A percentile compares a stretch with the other conserved stretches of the same genome.
phyloP scores from a whole-genome alignment of 805 yeast genomes.

The Kuraishia hungarica region DNA sequence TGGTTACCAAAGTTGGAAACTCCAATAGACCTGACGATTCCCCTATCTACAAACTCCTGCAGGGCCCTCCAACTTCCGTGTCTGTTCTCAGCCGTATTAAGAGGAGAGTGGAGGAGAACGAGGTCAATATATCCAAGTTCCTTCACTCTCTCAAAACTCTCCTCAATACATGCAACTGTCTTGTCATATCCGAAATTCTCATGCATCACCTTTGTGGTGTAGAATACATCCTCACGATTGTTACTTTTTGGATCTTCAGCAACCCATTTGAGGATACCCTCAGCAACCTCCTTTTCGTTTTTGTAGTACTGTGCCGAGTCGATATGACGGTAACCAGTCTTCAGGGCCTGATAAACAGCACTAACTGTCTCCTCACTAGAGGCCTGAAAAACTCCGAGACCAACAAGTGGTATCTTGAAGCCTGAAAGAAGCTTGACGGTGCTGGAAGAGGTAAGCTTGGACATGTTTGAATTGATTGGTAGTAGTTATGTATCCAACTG shows the following conservation, averaged over 20 bases:
- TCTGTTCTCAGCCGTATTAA: slow-evolving; percentile 28
- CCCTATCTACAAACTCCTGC: slow-evolving; percentile 44
- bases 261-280: slow-evolving; percentile 45
- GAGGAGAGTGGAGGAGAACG: slow-evolving; percentile 46
- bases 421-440: slow-evolving; percentile 38
- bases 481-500: background rate
- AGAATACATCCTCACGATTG: slow-evolving; percentile 29
- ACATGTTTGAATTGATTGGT: background rate
- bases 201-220: slow-evolving; percentile 28
- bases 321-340: slow-evolving; percentile 58
- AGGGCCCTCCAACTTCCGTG: slow-evolving; percentile 46
- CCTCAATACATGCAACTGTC: slow-evolving; percentile 32
- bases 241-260: slow-evolving; percentile 31
- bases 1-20: slow-evolving; percentile 55
- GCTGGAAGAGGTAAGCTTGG: background rate
- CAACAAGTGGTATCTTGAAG: slow-evolving; percentile 41
- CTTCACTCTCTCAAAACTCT: slow-evolving; percentile 30
- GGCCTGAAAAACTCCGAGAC: slow-evolving; percentile 40
- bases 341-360: slow-evolving; percentile 46
- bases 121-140: slow-evolving; percentile 44
- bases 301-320: slow-evolving; percentile 57
- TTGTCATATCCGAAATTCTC: slow-evolving; percentile 24
- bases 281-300: slow-evolving; percentile 50
- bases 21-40: slow-evolving; percentile 45
- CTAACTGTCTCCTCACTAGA: slow-evolving; percentile 26